These are phyloP conservation scores for Neoboletus brunneissimus DNA, from an alignment of 768 basidiomycete species.

Conservation along the genomic window DNA sequence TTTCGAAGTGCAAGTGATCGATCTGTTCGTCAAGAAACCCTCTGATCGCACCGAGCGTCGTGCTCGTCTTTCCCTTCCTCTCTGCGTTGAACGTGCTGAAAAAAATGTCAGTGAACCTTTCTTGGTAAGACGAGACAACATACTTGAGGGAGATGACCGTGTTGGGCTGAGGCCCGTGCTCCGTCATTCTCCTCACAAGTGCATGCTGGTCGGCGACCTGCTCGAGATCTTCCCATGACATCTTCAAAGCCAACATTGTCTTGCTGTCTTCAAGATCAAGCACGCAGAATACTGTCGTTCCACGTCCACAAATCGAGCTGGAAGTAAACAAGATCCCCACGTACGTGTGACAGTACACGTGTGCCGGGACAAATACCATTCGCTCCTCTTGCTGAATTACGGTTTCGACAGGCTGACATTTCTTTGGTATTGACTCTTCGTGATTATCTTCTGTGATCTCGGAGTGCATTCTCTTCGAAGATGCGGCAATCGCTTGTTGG, in stretches of 20 bases:
- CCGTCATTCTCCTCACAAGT: not conserved
- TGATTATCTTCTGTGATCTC: not conserved
- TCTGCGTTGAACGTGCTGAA: not conserved
- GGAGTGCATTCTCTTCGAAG: constrained; percentile 1
- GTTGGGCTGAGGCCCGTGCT: not conserved
- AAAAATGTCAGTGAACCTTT: not conserved
- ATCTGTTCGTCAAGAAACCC: constrained; percentile 1
- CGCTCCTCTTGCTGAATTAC: not conserved
- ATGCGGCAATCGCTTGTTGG: not conserved
- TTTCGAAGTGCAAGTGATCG: not conserved
- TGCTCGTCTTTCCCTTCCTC: not conserved
- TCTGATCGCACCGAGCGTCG: constrained; percentile 6
- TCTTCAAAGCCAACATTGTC: not conserved
- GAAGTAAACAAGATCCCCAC: constrained; percentile 8
- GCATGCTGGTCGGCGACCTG: too few species aligned
- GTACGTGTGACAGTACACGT: not conserved
- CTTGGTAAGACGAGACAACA: not conserved
- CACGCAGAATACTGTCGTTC: constrained; percentile 6
- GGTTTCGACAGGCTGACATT: not conserved
- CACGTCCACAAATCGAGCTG: constrained; percentile 11
- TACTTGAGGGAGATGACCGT: not conserved
- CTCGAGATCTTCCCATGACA: too few species aligned
- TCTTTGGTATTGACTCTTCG: not conserved
- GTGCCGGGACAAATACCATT: not conserved
- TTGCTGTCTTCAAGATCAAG: not conserved